These are phyloP conservation scores for Brasenia schreberi DNA, from an alignment of 164 flowering plant species.

Conservation along the genomic window DNA sequence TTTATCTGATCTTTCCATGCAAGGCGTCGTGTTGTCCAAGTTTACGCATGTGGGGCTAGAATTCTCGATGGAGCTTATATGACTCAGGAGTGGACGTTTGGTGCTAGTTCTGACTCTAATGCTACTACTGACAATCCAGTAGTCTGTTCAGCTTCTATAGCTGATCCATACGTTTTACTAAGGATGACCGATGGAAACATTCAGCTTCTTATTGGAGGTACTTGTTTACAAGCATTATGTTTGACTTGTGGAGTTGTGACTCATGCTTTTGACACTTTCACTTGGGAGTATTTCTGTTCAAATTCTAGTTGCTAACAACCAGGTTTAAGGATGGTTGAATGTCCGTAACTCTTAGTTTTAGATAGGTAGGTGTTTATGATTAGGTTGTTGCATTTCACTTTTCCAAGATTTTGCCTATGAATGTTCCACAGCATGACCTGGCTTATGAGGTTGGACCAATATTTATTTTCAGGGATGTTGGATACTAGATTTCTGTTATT, in stretches of 20 bases:
- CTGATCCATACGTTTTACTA: slow-evolving; percentile 89
- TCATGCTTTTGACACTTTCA: background rate
- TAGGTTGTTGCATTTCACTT: no score
- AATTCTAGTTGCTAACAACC: no score
- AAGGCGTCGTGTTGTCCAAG: slow-evolving; percentile 95
- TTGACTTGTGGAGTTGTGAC: background rate
- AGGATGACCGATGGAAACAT: slow-evolving; percentile 90
- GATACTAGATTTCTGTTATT: no score
- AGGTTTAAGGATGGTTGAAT: no score
- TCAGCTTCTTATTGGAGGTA: slow-evolving; percentile 98
- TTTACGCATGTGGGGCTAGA: slow-evolving; percentile 82
- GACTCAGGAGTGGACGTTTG: slow-evolving; percentile 79
- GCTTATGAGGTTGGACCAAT: no score
- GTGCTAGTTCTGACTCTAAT: slow-evolving; percentile 46
- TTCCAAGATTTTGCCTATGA: no score
- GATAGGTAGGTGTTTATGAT: no score
- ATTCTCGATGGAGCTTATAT: slow-evolving; percentile 91
- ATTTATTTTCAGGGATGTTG: no score
- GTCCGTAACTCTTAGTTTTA: no score
- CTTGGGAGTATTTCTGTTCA: background rate
- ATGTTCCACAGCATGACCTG: no score
- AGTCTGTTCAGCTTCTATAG: slow-evolving; percentile 68
- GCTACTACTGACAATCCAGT: slow-evolving; percentile 38
- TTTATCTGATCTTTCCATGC: background rate
- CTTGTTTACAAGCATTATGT: background rate